Evolutionary conservation across 1,284 basidiomycete species (phyloP).

Genomic region (Leccinum colubrinum): DNA sequence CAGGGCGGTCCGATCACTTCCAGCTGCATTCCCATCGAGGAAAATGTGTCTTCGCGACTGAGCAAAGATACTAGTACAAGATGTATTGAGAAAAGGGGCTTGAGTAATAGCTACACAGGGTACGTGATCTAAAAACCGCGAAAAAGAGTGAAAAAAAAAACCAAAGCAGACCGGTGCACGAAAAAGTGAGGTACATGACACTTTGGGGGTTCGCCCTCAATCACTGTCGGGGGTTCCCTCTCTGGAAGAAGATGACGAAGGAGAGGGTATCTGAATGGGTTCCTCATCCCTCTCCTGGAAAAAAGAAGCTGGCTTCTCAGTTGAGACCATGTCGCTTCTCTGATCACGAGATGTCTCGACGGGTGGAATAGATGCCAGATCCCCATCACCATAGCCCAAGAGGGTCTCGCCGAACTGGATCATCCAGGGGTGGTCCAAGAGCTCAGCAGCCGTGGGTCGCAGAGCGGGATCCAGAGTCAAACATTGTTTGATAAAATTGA

Average conservation of each 20-base stretch:
- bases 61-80: constrained; percentile 18
- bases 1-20: background rate
- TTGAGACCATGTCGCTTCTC: constrained; percentile 48
- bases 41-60: background rate
- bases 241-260: constrained; percentile 35
- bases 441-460: constrained; percentile 83
- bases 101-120: constrained; percentile 24
- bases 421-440: constrained; percentile 93
- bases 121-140: constrained; percentile 9
- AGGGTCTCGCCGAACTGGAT: constrained; percentile 72
- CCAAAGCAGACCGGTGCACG: background rate
- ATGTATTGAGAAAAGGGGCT: background rate
- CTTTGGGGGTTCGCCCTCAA: constrained; percentile 10
- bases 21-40: background rate
- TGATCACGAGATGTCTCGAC: constrained; percentile 46
- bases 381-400: constrained; percentile 63
- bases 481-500: constrained; percentile 93
- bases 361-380: constrained; percentile 51
- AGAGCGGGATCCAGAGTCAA: constrained; percentile 85
- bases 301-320: constrained; percentile 55
- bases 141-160: constrained; percentile 1
- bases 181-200: background rate
- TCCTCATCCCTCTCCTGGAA: constrained; percentile 58
- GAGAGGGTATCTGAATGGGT: constrained; percentile 43
- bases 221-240: constrained; percentile 31